Percentiles rank a stretch among this genome's conserved stretches.
These are phyloP conservation scores for Globisporangium nunn DNA, from an alignment of 352 stramenopile species.

Conservation along the genomic window DNA sequence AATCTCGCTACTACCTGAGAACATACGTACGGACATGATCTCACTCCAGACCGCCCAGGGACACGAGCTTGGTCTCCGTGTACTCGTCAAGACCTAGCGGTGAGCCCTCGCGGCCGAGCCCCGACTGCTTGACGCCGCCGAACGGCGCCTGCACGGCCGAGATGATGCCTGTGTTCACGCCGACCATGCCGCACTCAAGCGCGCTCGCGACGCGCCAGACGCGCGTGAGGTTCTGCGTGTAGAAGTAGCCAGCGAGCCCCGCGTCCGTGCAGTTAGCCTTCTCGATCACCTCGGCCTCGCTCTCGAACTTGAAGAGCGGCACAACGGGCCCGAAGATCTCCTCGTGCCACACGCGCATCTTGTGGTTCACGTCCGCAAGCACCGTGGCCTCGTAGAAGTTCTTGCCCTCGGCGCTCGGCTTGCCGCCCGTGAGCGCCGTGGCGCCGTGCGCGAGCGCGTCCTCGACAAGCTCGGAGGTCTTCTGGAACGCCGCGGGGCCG, in stretches of 20 bases:
- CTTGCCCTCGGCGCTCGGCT: slow-evolving; percentile 34
- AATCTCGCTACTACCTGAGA: too few species aligned
- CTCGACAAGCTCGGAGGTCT: slow-evolving; percentile 80
- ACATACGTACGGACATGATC: not conserved
- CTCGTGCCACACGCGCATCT: slow-evolving; percentile 87
- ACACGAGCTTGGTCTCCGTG: slow-evolving; percentile 96
- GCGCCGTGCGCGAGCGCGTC: slow-evolving; percentile 91
- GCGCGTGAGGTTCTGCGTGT: slow-evolving; percentile 85
- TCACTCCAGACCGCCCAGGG: slow-evolving; percentile 58
- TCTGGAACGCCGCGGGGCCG: slow-evolving; percentile 82
- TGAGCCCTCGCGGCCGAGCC: slow-evolving; percentile 86
- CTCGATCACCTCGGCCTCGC: slow-evolving; percentile 92
- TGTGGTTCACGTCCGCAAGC: slow-evolving; percentile 70
- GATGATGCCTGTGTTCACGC: slow-evolving; percentile 90
- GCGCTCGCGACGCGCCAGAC: slow-evolving; percentile 80
- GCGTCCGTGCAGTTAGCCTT: slow-evolving; percentile 91
- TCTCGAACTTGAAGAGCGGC: slow-evolving; percentile 90
- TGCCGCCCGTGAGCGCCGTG: slow-evolving; percentile 76
- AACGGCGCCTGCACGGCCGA: slow-evolving; percentile 86
- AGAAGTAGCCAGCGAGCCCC: slow-evolving; percentile 95
- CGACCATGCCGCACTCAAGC: slow-evolving; percentile 93
- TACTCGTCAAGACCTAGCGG: slow-evolving; percentile 92
- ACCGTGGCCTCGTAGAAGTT: slow-evolving; percentile 96
- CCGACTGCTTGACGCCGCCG: slow-evolving; percentile 86
- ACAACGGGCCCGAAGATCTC: slow-evolving; percentile 97